Evolutionary conservation across 108 stramenopile genomes (phyloP).

Genomic region (Seminavis robusta): DNA sequence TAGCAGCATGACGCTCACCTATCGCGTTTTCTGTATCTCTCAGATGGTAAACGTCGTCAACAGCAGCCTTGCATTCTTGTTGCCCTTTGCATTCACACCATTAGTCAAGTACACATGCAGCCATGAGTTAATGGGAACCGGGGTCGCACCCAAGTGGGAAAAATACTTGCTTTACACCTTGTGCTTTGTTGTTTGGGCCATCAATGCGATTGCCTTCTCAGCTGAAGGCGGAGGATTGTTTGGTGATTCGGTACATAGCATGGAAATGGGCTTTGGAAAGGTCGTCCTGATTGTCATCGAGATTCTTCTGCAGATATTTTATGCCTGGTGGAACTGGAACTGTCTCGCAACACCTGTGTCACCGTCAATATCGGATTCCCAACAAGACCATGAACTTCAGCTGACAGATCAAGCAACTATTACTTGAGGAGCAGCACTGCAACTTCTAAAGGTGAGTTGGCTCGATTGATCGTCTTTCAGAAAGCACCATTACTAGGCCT

Average conservation of each 20-base stretch:
- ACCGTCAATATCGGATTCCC: no score
- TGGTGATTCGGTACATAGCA: slow-evolving; percentile 30
- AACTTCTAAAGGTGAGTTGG: no score
- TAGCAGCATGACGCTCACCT: no score
- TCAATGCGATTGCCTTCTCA: slow-evolving; percentile 52
- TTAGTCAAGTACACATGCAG: slow-evolving; percentile 66
- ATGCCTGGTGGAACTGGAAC: slow-evolving; percentile 55
- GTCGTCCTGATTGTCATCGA: slow-evolving; percentile 31
- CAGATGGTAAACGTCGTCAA: slow-evolving; percentile 76
- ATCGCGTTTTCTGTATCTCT: no score
- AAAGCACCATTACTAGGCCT: slow-evolving; percentile 58
- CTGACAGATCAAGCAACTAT: no score
- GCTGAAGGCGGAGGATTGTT: slow-evolving; percentile 55
- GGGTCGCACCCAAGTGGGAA: slow-evolving; percentile 28
- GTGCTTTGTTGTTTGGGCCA: slow-evolving; percentile 41
- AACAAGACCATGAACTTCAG: no score
- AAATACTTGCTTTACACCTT: slow-evolving; percentile 38
- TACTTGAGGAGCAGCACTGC: no score
- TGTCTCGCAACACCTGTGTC: no score
- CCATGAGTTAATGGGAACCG: slow-evolving; percentile 58
- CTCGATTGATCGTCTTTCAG: no score
- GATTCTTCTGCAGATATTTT: slow-evolving; percentile 33
- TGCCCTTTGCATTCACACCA: slow-evolving; percentile 82
- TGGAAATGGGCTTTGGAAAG: slow-evolving; percentile 28
- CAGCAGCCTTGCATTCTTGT: slow-evolving; percentile 58